phyloP scores from a whole-genome alignment of 2,329 filamentous ascomycete species.

The Phyllosticta ampelicida region DNA sequence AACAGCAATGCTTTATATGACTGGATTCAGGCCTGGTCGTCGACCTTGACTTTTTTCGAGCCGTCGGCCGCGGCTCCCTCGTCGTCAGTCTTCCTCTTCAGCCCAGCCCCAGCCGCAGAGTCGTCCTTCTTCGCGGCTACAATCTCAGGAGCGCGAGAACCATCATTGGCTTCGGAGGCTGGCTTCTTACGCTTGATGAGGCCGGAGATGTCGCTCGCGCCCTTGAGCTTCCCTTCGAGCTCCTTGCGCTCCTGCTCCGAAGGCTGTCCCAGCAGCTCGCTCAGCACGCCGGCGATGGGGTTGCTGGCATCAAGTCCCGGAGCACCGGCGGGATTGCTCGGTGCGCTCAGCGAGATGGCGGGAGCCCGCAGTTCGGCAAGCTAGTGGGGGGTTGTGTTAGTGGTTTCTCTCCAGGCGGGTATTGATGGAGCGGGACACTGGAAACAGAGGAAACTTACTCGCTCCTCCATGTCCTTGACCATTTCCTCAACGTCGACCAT shows the following conservation, averaged over 20 bases:
- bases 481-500: slow-evolving; percentile 69
- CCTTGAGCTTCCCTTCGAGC: slow-evolving; percentile 61
- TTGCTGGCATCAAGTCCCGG: slow-evolving; percentile 31
- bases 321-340: slow-evolving; percentile 39
- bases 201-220: slow-evolving; percentile 62
- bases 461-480: slow-evolving; percentile 65
- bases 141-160: not conserved
- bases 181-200: slow-evolving; percentile 57
- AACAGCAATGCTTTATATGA: too few relatives aligned
- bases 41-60: not conserved
- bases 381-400: slow-evolving; percentile 26
- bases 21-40: not conserved
- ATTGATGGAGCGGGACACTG: not conserved
- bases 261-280: slow-evolving; percentile 52
- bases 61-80: slow-evolving; percentile 7
- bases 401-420: not conserved
- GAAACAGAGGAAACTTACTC: slow-evolving; percentile 38
- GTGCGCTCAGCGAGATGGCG: slow-evolving; percentile 47
- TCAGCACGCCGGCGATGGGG: slow-evolving; percentile 49
- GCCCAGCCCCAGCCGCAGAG: not conserved
- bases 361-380: slow-evolving; percentile 59
- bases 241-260: slow-evolving; percentile 50
- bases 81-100: slow-evolving; percentile 8
- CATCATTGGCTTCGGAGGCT: slow-evolving; percentile 8
- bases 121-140: not conserved